Percentiles rank a stretch among this genome's conserved stretches.
Evolutionary conservation across 148 eudicot species (phyloP).

Genomic region (Persicaria tinctoria): DNA sequence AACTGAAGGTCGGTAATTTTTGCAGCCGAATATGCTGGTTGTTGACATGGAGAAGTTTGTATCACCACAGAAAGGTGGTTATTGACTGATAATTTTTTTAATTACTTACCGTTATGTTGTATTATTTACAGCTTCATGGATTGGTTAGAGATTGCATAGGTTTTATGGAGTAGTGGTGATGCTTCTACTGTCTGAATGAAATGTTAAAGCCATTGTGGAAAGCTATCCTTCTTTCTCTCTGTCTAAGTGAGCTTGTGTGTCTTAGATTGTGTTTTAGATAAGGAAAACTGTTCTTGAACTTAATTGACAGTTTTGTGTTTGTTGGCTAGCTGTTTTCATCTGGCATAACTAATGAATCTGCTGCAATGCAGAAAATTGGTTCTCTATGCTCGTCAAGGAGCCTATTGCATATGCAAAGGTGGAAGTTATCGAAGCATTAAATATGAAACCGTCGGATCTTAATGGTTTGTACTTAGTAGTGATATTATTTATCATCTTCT

Average conservation of each 20-base stretch:
- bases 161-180: background rate
- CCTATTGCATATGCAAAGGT: slow-evolving; percentile 65
- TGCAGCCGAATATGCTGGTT: slow-evolving; percentile 97
- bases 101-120: background rate
- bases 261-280: background rate
- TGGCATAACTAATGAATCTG: background rate
- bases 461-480: slow-evolving; percentile 46
- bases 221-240: no score
- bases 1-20: slow-evolving; percentile 14
- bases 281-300: background rate
- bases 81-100: background rate
- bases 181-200: background rate
- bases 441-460: slow-evolving; percentile 74
- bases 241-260: background rate
- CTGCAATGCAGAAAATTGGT: slow-evolving; percentile 54
- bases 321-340: background rate
- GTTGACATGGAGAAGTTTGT: slow-evolving; percentile 85
- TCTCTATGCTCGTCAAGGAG: slow-evolving; percentile 79
- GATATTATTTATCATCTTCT: background rate
- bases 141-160: background rate
- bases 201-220: background rate
- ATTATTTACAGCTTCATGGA: no score
- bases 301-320: background rate
- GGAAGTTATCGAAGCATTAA: slow-evolving; percentile 75
- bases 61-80: slow-evolving; percentile 72